phyloP scores from a whole-genome alignment of 352 stramenopile genomes.

The Blastocystis sp. region DNA sequence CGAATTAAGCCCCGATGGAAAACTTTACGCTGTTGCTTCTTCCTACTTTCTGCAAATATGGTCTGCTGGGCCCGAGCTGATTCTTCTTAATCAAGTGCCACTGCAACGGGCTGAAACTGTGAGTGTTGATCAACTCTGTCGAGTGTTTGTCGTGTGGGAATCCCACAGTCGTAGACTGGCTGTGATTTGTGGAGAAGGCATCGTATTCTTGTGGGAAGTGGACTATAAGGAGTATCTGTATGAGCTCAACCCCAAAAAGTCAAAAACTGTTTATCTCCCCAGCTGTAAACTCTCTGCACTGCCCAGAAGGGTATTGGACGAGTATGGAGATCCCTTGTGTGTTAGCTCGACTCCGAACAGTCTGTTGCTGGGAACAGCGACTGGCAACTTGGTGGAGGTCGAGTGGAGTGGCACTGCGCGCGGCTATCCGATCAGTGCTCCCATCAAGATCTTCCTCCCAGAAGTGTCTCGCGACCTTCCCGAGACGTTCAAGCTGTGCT shows the following conservation, averaged over 20 bases:
- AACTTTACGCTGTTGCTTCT: conserved; percentile 9
- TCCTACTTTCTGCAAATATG: conserved; percentile 4
- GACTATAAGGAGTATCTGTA: conserved; percentile 12
- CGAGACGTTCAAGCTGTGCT: neutral
- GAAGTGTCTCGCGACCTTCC: conserved; percentile 1
- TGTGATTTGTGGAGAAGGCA: conserved; percentile 31
- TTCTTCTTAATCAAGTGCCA: neutral
- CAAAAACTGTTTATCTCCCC: neutral
- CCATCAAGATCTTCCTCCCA: conserved; percentile 37
- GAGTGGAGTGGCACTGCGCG: conserved; percentile 26
- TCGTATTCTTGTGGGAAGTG: neutral
- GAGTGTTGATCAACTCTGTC: neutral
- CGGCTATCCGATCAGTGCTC: conserved; percentile 25
- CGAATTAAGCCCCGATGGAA: conserved; percentile 45
- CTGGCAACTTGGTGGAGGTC: conserved; percentile 20
- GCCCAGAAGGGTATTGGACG: neutral
- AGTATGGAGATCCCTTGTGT: neutral
- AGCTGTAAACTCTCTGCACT: neutral
- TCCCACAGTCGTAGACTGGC: neutral
- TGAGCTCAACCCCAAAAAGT: neutral
- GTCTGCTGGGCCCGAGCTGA: neutral
- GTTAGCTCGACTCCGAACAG: neutral
- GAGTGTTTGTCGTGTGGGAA: conserved; percentile 23
- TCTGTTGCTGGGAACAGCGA: neutral
- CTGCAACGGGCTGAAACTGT: neutral